A percentile compares a stretch with the other conserved stretches of the same genome.
Evolutionary conservation across 345 rosid species (phyloP).

Genomic region (Populus davidiana): DNA sequence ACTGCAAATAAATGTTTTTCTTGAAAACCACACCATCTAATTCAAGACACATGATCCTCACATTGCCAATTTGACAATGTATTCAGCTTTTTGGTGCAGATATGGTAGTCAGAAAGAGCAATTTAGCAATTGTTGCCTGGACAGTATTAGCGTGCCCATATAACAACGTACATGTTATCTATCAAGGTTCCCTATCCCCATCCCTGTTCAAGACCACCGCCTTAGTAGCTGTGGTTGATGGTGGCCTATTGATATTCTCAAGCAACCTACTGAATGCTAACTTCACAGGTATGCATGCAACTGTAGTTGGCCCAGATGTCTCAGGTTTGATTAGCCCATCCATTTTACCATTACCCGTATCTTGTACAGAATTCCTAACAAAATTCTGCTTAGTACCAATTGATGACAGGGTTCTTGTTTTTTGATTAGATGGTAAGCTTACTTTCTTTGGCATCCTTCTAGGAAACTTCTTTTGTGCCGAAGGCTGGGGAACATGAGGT

Average conservation of each 20-base stretch:
- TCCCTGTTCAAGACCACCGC: constrained; percentile 30
- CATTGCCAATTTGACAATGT: neutral
- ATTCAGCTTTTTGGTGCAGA: neutral
- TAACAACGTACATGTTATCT: constrained; percentile 32
- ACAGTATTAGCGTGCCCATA: constrained; percentile 20
- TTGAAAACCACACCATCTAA: constrained; percentile 17
- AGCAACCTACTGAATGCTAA: constrained; percentile 94
- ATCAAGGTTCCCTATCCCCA: constrained; percentile 38
- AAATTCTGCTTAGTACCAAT: constrained; percentile 56
- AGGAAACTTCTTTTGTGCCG: constrained; percentile 44
- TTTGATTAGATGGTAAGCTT: constrained; percentile 59
- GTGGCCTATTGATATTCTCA: constrained; percentile 97
- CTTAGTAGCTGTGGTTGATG: constrained; percentile 57
- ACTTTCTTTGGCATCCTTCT: constrained; percentile 53
- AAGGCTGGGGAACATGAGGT: constrained; percentile 38
- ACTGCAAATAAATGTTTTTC: constrained; percentile 11
- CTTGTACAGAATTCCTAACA: constrained; percentile 32
- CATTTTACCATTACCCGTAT: constrained; percentile 29
- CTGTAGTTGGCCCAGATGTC: constrained; percentile 72
- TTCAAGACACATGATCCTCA: constrained; percentile 9
- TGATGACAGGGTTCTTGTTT: constrained; percentile 81
- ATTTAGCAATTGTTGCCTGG: constrained; percentile 30
- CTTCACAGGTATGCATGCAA: constrained; percentile 93
- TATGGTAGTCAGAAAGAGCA: constrained; percentile 13
- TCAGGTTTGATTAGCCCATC: constrained; percentile 65